These are phyloP conservation scores for Magnaporthiopsis poae DNA, from an alignment of 2,329 filamentous ascomycete species.

Conservation along the genomic window DNA sequence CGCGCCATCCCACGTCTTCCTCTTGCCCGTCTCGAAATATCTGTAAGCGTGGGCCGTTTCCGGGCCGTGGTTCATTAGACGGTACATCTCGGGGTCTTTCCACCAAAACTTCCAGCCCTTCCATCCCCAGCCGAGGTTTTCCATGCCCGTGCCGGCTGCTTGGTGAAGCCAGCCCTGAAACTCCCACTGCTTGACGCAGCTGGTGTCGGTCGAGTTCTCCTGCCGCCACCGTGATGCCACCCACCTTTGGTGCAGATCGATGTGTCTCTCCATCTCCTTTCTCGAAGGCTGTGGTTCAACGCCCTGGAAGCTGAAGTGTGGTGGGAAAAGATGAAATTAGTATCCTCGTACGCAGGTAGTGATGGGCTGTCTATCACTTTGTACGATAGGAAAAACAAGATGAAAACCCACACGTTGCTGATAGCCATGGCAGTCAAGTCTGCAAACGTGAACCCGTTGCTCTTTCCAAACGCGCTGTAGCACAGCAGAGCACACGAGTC, in stretches of 20 bases:
- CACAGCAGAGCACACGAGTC: conserved; percentile 35
- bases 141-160: conserved; percentile 32
- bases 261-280: conserved; percentile 25
- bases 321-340: background rate
- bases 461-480: conserved; percentile 25
- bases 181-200: conserved; percentile 19
- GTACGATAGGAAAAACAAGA: background rate
- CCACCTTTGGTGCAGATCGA: conserved; percentile 25
- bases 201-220: conserved; percentile 16
- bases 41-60: conserved; percentile 31
- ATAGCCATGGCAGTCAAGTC: conserved; percentile 36
- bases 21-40: conserved; percentile 30
- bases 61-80: conserved; percentile 27
- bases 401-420: conserved; percentile 24
- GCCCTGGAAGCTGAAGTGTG: conserved; percentile 24
- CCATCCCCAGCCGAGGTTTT: conserved; percentile 31
- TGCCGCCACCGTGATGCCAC: conserved; percentile 20
- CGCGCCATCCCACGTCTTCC: conserved; percentile 31
- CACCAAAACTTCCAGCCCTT: conserved; percentile 33
- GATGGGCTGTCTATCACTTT: background rate
- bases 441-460: conserved; percentile 27
- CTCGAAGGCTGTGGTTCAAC: conserved; percentile 26
- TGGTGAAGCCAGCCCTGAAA: conserved; percentile 31
- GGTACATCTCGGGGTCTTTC: conserved; percentile 27
- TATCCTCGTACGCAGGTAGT: background rate